phyloP scores from a whole-genome alignment of 2,329 filamentous ascomycete genomes.

The Pseudocercospora cruenta region DNA sequence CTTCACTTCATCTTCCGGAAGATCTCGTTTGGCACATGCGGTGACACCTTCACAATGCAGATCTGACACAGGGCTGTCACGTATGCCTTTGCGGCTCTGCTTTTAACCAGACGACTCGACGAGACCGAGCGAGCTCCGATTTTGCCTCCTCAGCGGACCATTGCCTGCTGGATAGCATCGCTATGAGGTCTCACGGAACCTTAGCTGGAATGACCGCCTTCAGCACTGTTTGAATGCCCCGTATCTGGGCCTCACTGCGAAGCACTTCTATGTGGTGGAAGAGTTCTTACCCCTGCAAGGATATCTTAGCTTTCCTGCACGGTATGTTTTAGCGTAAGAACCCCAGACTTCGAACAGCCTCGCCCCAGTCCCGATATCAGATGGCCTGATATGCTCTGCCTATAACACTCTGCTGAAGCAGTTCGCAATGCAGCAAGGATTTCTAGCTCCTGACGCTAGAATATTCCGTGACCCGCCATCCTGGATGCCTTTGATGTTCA shows the following conservation, averaged over 20 bases:
- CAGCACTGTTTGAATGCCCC: neutral
- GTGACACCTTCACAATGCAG: neutral
- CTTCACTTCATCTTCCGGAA: neutral
- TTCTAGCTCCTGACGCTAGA: neutral
- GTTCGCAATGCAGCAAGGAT: neutral
- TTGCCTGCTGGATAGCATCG: neutral
- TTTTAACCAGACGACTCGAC: neutral
- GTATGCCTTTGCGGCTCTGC: neutral
- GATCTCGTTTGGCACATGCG: neutral
- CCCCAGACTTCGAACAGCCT: neutral
- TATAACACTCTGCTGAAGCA: neutral
- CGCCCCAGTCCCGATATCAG: neutral
- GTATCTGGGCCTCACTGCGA: neutral
- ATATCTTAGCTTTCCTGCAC: neutral
- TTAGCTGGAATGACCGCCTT: neutral
- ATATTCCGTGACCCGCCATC: neutral
- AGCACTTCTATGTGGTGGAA: neutral
- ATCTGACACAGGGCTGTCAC: neutral
- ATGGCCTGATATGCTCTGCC: neutral
- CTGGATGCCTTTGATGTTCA: neutral
- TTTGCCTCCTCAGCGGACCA: too few species aligned
- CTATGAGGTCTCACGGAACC: neutral
- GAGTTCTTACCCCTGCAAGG: neutral
- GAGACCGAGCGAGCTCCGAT: neutral
- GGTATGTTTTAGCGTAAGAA: constrained; percentile 3